Conservation (phyloP, 352 stramenopile genomes). For the Thalassiosira delicatula region DNA sequence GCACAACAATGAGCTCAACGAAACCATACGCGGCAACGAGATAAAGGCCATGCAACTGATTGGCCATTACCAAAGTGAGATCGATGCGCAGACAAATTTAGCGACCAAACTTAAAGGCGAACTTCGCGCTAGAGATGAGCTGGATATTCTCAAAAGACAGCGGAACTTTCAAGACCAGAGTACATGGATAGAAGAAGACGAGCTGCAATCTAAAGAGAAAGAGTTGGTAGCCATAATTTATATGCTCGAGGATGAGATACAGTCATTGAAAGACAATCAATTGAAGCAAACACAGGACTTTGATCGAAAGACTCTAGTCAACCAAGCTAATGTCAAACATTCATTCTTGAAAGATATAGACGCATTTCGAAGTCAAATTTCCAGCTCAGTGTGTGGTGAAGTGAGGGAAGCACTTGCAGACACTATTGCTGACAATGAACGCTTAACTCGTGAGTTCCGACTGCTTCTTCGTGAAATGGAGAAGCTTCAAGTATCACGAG, state of each 20-base stretch:
- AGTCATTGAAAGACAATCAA: constrained; percentile 40
- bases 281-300: constrained; percentile 26
- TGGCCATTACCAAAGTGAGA: constrained; percentile 41
- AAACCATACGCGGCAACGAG: constrained; percentile 42
- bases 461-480: constrained; percentile 43
- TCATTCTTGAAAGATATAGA: constrained; percentile 45
- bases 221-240: constrained; percentile 39
- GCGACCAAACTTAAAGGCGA: constrained; percentile 30
- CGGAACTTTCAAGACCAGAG: constrained; percentile 37
- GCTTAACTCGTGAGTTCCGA: constrained; percentile 35
- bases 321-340: constrained; percentile 47
- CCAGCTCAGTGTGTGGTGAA: constrained; percentile 40
- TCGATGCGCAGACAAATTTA: constrained; percentile 32
- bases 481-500: constrained; percentile 35
- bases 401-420: constrained; percentile 36
- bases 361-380: constrained; percentile 25
- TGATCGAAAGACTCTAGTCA: constrained; percentile 36
- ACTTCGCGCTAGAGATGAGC: constrained; percentile 12
- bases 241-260: constrained; percentile 52
- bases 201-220: constrained; percentile 41
- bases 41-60: constrained; percentile 39
- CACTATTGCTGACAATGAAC: constrained; percentile 42
- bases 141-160: constrained; percentile 18
- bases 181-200: constrained; percentile 43
- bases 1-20: constrained; percentile 36